A percentile compares a stretch with the other conserved stretches of the same genome.
Evolutionary conservation across 768 basidiomycete species (phyloP).

Genomic region (Krasilnikovozyma curviuscula): DNA sequence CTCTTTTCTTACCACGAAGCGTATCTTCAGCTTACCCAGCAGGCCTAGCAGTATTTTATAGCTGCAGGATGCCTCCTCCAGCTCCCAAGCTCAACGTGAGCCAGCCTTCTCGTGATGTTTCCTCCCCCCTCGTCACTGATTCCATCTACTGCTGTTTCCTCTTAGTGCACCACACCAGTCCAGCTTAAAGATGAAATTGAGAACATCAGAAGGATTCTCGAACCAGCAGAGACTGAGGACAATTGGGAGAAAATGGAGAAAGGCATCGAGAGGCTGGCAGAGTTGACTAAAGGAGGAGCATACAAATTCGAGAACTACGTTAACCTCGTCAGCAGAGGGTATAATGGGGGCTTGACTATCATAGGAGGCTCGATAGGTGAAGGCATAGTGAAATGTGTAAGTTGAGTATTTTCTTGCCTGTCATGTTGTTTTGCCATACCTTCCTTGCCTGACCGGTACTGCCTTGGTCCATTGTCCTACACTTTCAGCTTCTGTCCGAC

Average conservation of each 20-base stretch:
- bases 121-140: too few species aligned
- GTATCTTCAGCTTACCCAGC: too few species aligned
- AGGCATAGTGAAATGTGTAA: conserved; percentile 34
- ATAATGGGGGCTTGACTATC: too few species aligned
- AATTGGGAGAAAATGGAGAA: conserved; percentile 52
- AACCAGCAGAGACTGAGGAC: conserved; percentile 46
- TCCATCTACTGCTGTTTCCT: too few species aligned
- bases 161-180: conserved; percentile 16
- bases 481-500: conserved; percentile 37
- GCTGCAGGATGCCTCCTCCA: too few species aligned
- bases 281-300: conserved; percentile 37
- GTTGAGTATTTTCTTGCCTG: conserved; percentile 36
- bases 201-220: conserved; percentile 13
- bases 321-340: not conserved
- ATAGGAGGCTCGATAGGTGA: conserved; percentile 10
- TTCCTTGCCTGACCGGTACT: not conserved
- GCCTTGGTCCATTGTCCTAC: not conserved
- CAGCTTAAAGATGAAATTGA: conserved; percentile 12
- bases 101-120: too few species aligned
- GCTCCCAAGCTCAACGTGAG: too few species aligned
- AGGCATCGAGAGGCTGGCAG: conserved; percentile 33
- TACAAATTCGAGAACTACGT: conserved; percentile 30
- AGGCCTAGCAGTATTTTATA: too few species aligned
- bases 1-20: too few species aligned
- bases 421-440: conserved; percentile 30